phyloP scores from a whole-genome alignment of 768 basidiomycete species.

The Boletellus ananiceps region DNA sequence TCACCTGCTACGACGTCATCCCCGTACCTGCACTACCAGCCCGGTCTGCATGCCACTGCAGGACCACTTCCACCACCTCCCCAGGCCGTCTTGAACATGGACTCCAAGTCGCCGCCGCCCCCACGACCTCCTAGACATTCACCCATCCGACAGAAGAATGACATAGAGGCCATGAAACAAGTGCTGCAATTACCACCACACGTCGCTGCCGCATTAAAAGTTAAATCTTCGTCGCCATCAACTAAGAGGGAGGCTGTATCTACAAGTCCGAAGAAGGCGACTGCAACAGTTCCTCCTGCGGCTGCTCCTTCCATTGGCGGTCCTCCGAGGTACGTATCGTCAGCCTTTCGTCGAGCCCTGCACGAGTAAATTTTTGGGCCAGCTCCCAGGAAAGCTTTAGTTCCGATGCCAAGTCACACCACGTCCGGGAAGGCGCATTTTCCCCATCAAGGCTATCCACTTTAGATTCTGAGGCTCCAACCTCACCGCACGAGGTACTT shows the following conservation, averaged over 20 bases:
- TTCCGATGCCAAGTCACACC: slow-evolving; percentile 21
- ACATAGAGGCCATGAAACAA: slow-evolving; percentile 56
- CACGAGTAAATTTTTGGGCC: not conserved
- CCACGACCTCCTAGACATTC: slow-evolving; percentile 63
- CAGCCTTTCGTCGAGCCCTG: not conserved
- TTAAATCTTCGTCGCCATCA: slow-evolving; percentile 18
- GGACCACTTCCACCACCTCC: slow-evolving; percentile 73
- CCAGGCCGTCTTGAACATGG: slow-evolving; percentile 47
- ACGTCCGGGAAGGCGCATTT: slow-evolving; percentile 63
- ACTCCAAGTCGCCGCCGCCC: slow-evolving; percentile 44
- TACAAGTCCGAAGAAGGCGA: slow-evolving; percentile 27
- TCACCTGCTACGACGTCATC: slow-evolving; percentile 30
- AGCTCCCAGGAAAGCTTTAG: slow-evolving; percentile 25
- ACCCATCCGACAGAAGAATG: slow-evolving; percentile 44
- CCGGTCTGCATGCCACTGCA: slow-evolving; percentile 65
- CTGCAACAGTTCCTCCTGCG: not conserved
- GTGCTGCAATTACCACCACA: slow-evolving; percentile 56
- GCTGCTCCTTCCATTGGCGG: slow-evolving; percentile 6
- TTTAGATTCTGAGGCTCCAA: slow-evolving; percentile 15
- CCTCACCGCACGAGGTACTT: slow-evolving; percentile 18
- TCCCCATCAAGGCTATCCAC: slow-evolving; percentile 40
- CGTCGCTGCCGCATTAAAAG: slow-evolving; percentile 41
- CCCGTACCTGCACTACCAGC: slow-evolving; percentile 57
- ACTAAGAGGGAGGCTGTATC: slow-evolving; percentile 20
- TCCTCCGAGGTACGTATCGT: slow-evolving; percentile 18